phyloP scores from a whole-genome alignment of 805 yeast genomes.

The Barnettozyma pratensis region DNA sequence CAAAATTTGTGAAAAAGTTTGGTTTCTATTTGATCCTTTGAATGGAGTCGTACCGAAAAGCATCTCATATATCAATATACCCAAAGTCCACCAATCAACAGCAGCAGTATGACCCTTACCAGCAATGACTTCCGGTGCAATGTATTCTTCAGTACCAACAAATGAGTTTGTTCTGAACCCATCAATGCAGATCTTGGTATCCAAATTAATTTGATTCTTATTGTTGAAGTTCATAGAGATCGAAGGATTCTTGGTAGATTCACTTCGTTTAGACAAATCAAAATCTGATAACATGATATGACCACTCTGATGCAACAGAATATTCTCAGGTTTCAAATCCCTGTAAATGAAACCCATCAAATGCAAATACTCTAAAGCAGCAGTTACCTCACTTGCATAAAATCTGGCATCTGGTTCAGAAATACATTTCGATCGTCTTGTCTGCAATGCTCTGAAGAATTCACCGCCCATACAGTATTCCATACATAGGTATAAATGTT shows the following conservation, averaged over 20 bases:
- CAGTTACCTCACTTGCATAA: slow-evolving; percentile 95
- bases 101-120: slow-evolving; percentile 98
- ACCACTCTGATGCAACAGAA: slow-evolving; percentile 90
- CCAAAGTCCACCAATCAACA: slow-evolving; percentile 99
- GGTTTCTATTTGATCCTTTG: slow-evolving; percentile 84
- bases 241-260: slow-evolving; percentile 70
- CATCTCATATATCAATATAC: slow-evolving; percentile 92
- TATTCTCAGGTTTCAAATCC: slow-evolving; percentile 95
- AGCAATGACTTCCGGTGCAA: slow-evolving; percentile 96
- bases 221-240: slow-evolving; percentile 33
- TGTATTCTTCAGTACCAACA: slow-evolving; percentile 98
- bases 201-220: slow-evolving; percentile 58
- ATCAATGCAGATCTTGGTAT: slow-evolving; percentile 92
- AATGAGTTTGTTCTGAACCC: slow-evolving; percentile 96
- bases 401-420: slow-evolving; percentile 86
- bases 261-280: slow-evolving; percentile 88
- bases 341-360: slow-evolving; percentile 96
- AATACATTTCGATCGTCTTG: slow-evolving; percentile 80
- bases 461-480: slow-evolving; percentile 99
- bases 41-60: slow-evolving; percentile 94
- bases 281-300: slow-evolving; percentile 97
- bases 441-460: slow-evolving; percentile 92
- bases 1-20: slow-evolving; percentile 82
- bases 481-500: slow-evolving; percentile 89
- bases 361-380: slow-evolving; percentile 93